phyloP scores from a whole-genome alignment of 371 early-diverging fungal species.

The Syncephalastrum contaminatum region DNA sequence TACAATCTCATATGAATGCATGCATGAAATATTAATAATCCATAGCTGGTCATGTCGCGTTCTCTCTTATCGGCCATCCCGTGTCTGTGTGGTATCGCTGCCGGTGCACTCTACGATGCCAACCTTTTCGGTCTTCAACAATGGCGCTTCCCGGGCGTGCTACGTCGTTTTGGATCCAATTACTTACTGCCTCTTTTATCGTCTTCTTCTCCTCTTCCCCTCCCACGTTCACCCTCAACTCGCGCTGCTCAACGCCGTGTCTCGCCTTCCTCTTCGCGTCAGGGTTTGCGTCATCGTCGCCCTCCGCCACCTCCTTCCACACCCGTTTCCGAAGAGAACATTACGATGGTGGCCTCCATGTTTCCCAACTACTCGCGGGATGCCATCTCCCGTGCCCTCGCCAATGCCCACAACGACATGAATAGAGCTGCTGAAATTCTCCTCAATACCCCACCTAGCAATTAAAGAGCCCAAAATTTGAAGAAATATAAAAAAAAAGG shows the following conservation, averaged over 20 bases:
- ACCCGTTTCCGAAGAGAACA: constrained; percentile 48
- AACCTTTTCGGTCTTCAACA: constrained; percentile 58
- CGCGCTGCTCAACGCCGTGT: constrained; percentile 18
- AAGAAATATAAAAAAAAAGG: too few relatives aligned
- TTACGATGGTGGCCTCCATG: constrained; percentile 51
- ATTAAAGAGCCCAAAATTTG: neutral
- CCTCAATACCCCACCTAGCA: constrained; percentile 41
- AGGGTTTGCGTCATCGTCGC: constrained; percentile 33
- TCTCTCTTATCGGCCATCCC: constrained; percentile 57
- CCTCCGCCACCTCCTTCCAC: constrained; percentile 21
- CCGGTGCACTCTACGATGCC: constrained; percentile 61
- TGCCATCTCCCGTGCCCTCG: constrained; percentile 51
- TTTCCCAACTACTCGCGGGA: constrained; percentile 60
- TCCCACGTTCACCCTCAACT: constrained; percentile 48
- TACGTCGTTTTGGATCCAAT: constrained; percentile 29
- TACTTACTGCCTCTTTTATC: constrained; percentile 28
- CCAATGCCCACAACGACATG: constrained; percentile 54
- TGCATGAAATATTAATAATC: neutral
- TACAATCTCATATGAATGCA: neutral
- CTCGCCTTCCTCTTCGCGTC: constrained; percentile 31
- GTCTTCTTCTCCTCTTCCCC: constrained; percentile 44
- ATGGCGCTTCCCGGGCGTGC: constrained; percentile 58
- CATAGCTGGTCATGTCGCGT: constrained; percentile 53
- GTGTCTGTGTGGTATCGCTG: constrained; percentile 56
- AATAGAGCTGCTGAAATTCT: constrained; percentile 58